These are phyloP conservation scores for Gossypium mustelinum DNA, from an alignment of 345 rosid species.

Conservation along the genomic window DNA sequence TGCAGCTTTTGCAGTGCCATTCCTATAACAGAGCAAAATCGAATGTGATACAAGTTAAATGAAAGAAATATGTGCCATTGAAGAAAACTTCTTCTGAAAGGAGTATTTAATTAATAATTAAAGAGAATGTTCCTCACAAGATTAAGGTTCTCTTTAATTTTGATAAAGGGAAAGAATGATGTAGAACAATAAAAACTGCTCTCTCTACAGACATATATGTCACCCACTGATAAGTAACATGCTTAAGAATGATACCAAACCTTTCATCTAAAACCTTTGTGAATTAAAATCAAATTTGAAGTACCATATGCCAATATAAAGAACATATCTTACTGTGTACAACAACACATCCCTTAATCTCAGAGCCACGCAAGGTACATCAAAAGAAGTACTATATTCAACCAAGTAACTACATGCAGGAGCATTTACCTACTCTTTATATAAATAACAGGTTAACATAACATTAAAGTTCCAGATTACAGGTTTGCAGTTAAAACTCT, in stretches of 20 bases:
- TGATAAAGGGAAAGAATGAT: slow-evolving; percentile 2
- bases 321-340: neutral
- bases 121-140: neutral
- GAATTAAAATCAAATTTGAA: neutral
- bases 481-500: slow-evolving; percentile 11
- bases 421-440: neutral
- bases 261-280: neutral
- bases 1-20: slow-evolving; percentile 47
- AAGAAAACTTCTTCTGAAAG: neutral
- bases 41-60: slow-evolving; percentile 16
- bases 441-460: neutral
- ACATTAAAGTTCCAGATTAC: neutral
- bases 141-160: neutral
- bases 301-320: neutral
- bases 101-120: neutral
- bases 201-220: neutral
- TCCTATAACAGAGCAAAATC: slow-evolving; percentile 40
- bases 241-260: slow-evolving; percentile 8
- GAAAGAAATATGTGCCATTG: neutral
- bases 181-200: slow-evolving; percentile 13
- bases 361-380: neutral
- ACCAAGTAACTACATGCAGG: slow-evolving; percentile 5
- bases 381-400: slow-evolving; percentile 1
- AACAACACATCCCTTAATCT: slow-evolving; percentile 2
- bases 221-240: neutral